Base-by-base conservation (phyloP, 257 asterid genomes). In the Nicotiana noctiflora region DNA sequence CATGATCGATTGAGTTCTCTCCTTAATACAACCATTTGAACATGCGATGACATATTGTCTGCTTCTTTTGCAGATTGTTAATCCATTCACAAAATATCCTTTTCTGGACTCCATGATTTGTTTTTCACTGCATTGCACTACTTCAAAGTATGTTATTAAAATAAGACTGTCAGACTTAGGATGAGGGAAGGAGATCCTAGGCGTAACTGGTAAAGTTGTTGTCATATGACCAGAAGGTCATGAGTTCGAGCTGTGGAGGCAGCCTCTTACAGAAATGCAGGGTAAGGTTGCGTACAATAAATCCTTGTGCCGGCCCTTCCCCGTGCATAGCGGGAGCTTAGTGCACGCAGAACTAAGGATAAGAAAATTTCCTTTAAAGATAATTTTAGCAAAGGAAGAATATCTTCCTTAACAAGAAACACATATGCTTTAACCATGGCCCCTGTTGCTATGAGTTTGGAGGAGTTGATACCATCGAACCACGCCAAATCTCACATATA, bases 31-130 rank as follows among this genome's bases (percentile, higher is more conserved):
- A 25, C 62, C 8, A 79, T 18, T 62, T 62, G 74, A 2, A 79
- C 52, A 23, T 2, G 8, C 5, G 27, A 70, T 83, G 68, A 23
- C 86, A 63, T 83, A 82, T 79, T 56, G 23, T 75, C 55, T 57
- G 1, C 34, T 59, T 83, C 59, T 83, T 81, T 68, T 86, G 88
- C 94, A 95, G 99, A 96, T 96, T 0, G 97, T 96, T 80, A 96
- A 96, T 86, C 99, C 99, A 77, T 90, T 96, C 67, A 94, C 99
- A 27, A 96, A 96, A 90, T 96, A 94, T 94, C 98, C 98, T 92
- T 92, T 87, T 82, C 27, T 15, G 79, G 61, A 21, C 19, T 7
- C 29, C 77, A 7, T 2, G 77, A 34, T 68, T 31, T 67, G 5
- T 5, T 49, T 5, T 32, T 34, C 76, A 34, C 59, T 15, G 59